Conservation (phyloP, 2,329 filamentous ascomycete genomes). For the Fusarium armeniacum region DNA sequence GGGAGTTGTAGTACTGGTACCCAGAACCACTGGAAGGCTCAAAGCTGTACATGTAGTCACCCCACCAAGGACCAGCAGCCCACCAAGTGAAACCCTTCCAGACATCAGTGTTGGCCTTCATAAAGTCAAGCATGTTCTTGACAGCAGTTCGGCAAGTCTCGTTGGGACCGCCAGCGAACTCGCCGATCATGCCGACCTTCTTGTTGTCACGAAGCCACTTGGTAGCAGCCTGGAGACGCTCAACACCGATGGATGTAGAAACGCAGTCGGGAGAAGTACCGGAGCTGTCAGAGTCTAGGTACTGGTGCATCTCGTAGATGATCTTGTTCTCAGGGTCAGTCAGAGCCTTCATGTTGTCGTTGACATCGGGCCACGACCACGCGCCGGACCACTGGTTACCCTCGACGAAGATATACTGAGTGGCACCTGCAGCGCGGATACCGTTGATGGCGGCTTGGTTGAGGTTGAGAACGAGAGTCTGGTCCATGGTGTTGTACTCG, state of each 20-base stretch:
- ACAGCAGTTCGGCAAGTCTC: slow-evolving; percentile 66
- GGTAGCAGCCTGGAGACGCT: slow-evolving; percentile 65
- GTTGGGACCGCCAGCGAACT: slow-evolving; percentile 69
- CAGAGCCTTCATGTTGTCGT: slow-evolving; percentile 58
- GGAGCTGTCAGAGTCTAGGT: slow-evolving; percentile 68
- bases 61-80: slow-evolving; percentile 73
- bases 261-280: slow-evolving; percentile 65
- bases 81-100: slow-evolving; percentile 72
- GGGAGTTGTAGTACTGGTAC: slow-evolving; percentile 54
- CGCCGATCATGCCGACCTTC: slow-evolving; percentile 69
- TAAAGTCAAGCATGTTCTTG: slow-evolving; percentile 64
- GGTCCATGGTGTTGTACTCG: slow-evolving; percentile 74
- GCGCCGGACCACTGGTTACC: slow-evolving; percentile 70
- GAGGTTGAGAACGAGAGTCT: slow-evolving; percentile 69
- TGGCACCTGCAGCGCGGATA: slow-evolving; percentile 72
- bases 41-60: slow-evolving; percentile 62
- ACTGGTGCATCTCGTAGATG: slow-evolving; percentile 73
- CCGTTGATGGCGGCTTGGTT: slow-evolving; percentile 76
- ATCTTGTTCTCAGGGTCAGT: slow-evolving; percentile 65
- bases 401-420: slow-evolving; percentile 69
- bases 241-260: slow-evolving; percentile 62
- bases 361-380: slow-evolving; percentile 60
- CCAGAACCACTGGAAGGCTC: slow-evolving; percentile 62
- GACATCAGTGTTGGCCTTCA: slow-evolving; percentile 68
- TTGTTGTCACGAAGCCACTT: slow-evolving; percentile 68